Percentiles rank a stretch among this genome's conserved stretches.
Conservation (phyloP, 202 grass and related monocot genomes). For the Schoenoplectus triqueter region DNA sequence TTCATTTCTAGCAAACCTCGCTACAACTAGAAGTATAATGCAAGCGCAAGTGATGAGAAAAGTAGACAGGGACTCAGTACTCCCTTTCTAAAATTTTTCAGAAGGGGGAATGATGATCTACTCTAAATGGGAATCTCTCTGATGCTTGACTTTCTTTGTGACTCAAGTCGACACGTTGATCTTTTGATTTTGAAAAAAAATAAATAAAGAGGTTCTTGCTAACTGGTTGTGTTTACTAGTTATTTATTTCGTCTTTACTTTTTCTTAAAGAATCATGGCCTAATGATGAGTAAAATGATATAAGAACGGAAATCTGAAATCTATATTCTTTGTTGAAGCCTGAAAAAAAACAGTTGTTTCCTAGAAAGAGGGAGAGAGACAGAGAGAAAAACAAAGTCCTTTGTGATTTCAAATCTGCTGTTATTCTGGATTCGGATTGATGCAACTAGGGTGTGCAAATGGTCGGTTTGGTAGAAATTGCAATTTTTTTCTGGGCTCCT, state of each 20-base stretch:
- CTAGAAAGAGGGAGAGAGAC: neutral
- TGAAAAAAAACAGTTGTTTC: neutral
- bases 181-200: neutral
- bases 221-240: no score
- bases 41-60: conserved; percentile 7
- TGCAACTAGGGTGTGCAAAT: neutral
- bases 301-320: conserved; percentile 33
- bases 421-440: neutral
- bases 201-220: neutral
- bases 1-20: neutral
- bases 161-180: neutral
- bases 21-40: neutral
- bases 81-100: neutral
- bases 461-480: neutral
- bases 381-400: neutral
- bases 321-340: conserved; percentile 38
- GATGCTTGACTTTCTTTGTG: neutral
- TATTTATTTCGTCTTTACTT: neutral
- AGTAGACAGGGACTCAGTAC: conserved; percentile 26
- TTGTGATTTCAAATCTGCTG: neutral
- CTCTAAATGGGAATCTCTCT: conserved; percentile 22
- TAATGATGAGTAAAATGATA: conserved; percentile 33
- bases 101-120: neutral
- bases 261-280: conserved; percentile 2
- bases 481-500: conserved; percentile 33